Base-by-base conservation (phyloP, 495 filamentous ascomycete species). In the Hypoxylon fragiforme region DNA sequence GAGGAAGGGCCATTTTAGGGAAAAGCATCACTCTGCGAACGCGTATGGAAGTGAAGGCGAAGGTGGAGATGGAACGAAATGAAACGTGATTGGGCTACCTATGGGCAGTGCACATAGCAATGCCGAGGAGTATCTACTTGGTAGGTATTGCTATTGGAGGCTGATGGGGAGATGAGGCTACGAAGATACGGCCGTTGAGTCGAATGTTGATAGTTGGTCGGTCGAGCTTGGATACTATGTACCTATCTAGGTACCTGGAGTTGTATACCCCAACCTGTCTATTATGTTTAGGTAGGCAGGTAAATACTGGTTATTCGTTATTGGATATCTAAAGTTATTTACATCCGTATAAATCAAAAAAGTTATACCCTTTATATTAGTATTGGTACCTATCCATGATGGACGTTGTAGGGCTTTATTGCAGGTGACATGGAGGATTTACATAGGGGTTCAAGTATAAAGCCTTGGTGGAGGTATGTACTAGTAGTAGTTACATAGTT, bases 121-220 rank as follows among this genome's bases (percentile, higher is more conserved):
- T 7, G 44, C 39, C 28, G 21, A 30, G 40, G n/a, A 38, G 26
- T 6, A n/a, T n/a, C n/a, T n/a, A n/a, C n/a, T n/a, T n/a, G n/a
- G 24, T 28, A 42, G 31, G 21, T 18, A 34, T 50, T 39, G 14
- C 40, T 40, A 50, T 8, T n/a, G 39, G 41, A 41, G 30, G 24
- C 19, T 46, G 45, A 54, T 12, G 30, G 44, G 30, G 56, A 44
- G 30, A 54, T 3, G 50, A 53, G 21, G 22, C 34, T 40, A 54
- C 7, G 57, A 41, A 48, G 50, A 34, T 40, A 39, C 11, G 21
- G 50, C 32, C 11, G 21, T n/a, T 41, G 30, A 37, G 19, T 47
- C n/a, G 21, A 18, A 24, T 18, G 12, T 32, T 16, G 36, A 16
- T 55, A 21, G 52, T 28, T 28, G 24, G 24, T 9, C 24, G 4